Evolutionary conservation across 345 rosid genomes (phyloP), one percentile per base, ranked within the genome.

Genomic region (Lepidium didymum): DNA sequence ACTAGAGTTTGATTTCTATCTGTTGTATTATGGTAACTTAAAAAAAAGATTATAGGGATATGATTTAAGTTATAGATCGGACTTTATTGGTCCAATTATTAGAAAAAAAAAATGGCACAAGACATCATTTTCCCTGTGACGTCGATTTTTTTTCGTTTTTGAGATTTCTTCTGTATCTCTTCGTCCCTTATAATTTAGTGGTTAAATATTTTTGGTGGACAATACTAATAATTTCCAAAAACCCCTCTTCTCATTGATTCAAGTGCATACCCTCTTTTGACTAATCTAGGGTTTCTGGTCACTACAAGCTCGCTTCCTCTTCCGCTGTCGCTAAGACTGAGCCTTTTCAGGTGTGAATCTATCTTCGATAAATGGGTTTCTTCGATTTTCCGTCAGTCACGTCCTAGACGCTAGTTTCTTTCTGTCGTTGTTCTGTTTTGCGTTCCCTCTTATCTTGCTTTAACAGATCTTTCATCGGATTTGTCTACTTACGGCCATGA

Each of bases 211-310:
- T 29, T 34, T 55, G 55, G 37, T 46, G 53, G 47, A 14, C 14
- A 51, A 56, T 9, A 8, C 38, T 18, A 56, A 46, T 27, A 56
- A 10, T 23, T 66, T 41, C 41, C 68, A 13, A 64, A 73, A 65
- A 40, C 14, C 53, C 56, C n/a, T 70, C 14, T 0, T 52, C 19
- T 18, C 53, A 56, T 18, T 50, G 67, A 73, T 67, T 58, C 62
- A 59, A 58, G 61, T 27, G 29, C 44, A 47, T 15, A 41, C 59
- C n/a, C 52, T 66, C 36, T 31, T 7, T 67, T 66, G 67, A 51
- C 77, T 55, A 59, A 66, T 59, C 70, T 67, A 67, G 73, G 73
- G 77, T 35, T 67, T 51, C 68, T 66, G 13, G 56, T 29, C 41
- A 53, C 56, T 52, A 44, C 6, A 62, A 72, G 34, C 63, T 71